Conservation (phyloP, 768 basidiomycete species). For the Boletus speciosus region DNA sequence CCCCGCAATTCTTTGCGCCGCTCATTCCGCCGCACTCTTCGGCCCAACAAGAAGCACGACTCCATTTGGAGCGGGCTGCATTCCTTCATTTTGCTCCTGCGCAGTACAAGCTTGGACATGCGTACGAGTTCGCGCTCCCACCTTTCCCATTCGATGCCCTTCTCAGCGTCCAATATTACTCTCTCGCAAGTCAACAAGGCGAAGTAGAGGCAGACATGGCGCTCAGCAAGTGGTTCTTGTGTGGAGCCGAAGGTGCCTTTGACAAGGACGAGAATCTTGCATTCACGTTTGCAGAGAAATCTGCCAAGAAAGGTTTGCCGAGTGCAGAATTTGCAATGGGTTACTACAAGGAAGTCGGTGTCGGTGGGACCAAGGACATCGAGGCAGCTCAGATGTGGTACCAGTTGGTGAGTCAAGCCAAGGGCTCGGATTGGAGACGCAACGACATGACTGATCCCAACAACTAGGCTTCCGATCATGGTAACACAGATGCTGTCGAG, state of each 20-base stretch:
- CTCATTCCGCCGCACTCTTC: constrained; percentile 51
- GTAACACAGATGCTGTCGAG: constrained; percentile 75
- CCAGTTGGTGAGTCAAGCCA: constrained; percentile 40
- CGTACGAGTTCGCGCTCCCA: constrained; percentile 86
- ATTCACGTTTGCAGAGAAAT: constrained; percentile 87
- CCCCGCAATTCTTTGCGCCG: constrained; percentile 47
- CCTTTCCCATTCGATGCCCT: constrained; percentile 87
- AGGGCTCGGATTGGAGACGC: not conserved
- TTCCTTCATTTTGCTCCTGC: constrained; percentile 81
- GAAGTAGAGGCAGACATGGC: constrained; percentile 97
- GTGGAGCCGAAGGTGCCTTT: constrained; percentile 72
- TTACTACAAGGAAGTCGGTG: constrained; percentile 91
- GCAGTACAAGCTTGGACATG: constrained; percentile 90
- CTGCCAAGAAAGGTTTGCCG: constrained; percentile 67
- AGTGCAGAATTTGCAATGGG: constrained; percentile 95
- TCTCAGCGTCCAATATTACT: constrained; percentile 88
- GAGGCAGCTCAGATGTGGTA: constrained; percentile 79
- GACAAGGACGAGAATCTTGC: constrained; percentile 88
- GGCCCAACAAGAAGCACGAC: constrained; percentile 58
- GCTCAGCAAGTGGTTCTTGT: constrained; percentile 94
- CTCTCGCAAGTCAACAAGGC: constrained; percentile 75
- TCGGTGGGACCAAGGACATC: constrained; percentile 67
- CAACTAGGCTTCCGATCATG: constrained; percentile 65
- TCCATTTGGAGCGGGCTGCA: constrained; percentile 80
- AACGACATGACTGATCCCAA: not conserved